Evolutionary conservation across 495 filamentous ascomycete species (phyloP).

Genomic region (Annulohypoxylon stygium): DNA sequence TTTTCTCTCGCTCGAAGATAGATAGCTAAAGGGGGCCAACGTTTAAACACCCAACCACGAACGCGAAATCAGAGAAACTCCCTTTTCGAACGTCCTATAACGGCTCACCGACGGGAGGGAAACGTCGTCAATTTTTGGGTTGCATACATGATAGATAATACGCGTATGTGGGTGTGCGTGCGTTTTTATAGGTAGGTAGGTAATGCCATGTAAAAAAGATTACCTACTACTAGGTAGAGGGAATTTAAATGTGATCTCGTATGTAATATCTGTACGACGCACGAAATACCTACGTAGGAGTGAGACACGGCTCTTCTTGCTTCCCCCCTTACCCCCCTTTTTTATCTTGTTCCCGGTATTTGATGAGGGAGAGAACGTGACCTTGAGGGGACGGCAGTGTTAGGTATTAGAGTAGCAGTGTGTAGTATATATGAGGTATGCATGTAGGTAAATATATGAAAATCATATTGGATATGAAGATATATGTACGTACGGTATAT

Average conservation of each 20-base stretch:
- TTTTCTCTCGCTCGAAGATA: slow-evolving; percentile 6
- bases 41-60: background rate
- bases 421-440: slow-evolving; percentile 10
- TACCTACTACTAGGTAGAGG: background rate
- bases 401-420: background rate
- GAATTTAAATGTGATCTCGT: slow-evolving; percentile 2
- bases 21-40: background rate
- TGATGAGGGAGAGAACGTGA: slow-evolving; percentile 1
- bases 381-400: background rate
- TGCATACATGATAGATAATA: slow-evolving; percentile 17
- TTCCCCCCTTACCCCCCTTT: background rate
- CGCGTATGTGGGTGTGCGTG: background rate
- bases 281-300: slow-evolving; percentile 31
- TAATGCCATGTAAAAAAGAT: background rate
- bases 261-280: slow-evolving; percentile 33
- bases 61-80: slow-evolving; percentile 2
- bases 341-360: slow-evolving; percentile 13
- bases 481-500: slow-evolving; percentile 28
- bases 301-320: slow-evolving; percentile 28
- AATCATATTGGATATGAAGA: background rate
- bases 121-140: slow-evolving; percentile 4
- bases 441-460: slow-evolving; percentile 7
- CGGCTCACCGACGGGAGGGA: slow-evolving; percentile 1
- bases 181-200: background rate
- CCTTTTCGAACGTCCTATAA: background rate